Evolutionary conservation across 352 stramenopile genomes (phyloP), one percentile per base, ranked within the genome.

Genomic region (Phytophthora parvispora): DNA sequence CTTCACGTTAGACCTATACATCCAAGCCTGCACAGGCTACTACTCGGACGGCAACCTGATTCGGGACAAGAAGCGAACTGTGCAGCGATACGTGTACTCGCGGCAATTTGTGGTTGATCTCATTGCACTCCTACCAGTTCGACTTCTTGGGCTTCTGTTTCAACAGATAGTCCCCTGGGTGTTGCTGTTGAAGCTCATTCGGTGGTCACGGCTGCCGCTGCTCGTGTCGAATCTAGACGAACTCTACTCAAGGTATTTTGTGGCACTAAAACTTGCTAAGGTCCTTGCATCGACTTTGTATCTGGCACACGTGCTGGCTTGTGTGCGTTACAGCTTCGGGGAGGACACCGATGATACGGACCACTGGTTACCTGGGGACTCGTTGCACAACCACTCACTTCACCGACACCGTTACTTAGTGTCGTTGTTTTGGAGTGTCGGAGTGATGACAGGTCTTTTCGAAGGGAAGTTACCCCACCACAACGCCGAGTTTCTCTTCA

Each of bases 211-310:
- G n/a, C 45, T 51, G 6, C 45, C 24, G 22, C 22, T 25, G 8
- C 25, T 48, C 25, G 40, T 48, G n/a, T 48, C 45, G 24, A 51
- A 10, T 51, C 45, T 51, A 15, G 45, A 51, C 24, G 45, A 51
- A 31, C 31, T 51, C 22, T 51, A 51, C 45, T 31, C 45, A 24
- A 51, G 31, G n/a, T 22, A 51, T 51, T 31, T 51, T 18, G 45
- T 51, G 31, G 45, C 24, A 12, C 45, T 51, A 3, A 51, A 51
- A 22, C 3, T 51, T 7, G 7, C 31, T 22, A 51, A 51, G 9
- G 45, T 51, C 3, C 3, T 51, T 4, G 45, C 45, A 8, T 51
- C 45, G 22, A 31, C 45, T 0, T 9, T 51, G 12, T 51, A 51
- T 22, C 45, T 51, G 20, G 45, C 45, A 4, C 45, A 51, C 3